phyloP scores from a whole-genome alignment of 202 grass and related monocot species.

The Brachypodium distachyon region DNA sequence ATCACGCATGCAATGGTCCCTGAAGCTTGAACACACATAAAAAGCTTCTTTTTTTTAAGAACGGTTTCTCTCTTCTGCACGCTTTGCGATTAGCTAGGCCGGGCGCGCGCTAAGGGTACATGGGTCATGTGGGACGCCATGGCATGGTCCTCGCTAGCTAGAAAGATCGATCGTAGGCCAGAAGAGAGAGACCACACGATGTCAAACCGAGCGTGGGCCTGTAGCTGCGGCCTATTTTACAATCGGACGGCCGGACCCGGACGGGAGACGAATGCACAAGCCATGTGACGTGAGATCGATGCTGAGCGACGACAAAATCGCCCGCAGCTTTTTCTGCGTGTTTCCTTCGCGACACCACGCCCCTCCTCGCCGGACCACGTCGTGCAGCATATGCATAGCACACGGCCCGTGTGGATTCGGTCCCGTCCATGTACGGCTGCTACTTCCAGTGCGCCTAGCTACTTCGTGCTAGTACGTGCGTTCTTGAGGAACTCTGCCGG shows the following conservation, averaged over 20 bases:
- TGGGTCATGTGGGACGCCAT: background rate
- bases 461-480: no score
- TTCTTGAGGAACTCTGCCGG: background rate
- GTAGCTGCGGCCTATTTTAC: background rate
- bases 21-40: no score
- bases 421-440: background rate
- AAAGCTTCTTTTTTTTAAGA: no score
- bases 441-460: background rate
- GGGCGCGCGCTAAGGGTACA: background rate
- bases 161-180: background rate
- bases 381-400: background rate
- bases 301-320: slow-evolving; percentile 20
- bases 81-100: slow-evolving; percentile 23
- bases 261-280: slow-evolving; percentile 10
- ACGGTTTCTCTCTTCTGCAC: background rate
- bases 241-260: no score
- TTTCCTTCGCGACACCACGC: background rate
- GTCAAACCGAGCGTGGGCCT: slow-evolving; percentile 9
- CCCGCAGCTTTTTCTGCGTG: background rate
- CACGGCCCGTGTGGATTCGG: background rate
- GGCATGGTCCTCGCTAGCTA: background rate
- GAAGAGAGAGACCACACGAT: background rate
- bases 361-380: slow-evolving; percentile 3
- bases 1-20: background rate
- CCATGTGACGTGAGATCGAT: slow-evolving; percentile 16